These are phyloP conservation scores for Leersia perrieri DNA, from an alignment of 176 grass and related monocot genomes.

Conservation along the genomic window DNA sequence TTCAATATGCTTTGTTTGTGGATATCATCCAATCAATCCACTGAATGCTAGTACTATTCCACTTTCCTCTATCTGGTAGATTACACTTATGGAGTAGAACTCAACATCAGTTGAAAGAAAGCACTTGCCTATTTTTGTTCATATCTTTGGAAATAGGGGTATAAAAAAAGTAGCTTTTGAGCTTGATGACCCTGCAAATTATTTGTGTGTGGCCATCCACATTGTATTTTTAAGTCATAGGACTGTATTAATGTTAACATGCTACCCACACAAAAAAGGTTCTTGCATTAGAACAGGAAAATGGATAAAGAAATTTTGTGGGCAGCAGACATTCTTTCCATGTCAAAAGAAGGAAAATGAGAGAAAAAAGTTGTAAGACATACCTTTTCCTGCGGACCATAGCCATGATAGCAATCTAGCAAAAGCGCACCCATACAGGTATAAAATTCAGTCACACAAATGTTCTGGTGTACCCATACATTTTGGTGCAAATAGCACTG, in stretches of 20 bases:
- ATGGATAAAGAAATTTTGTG: not conserved
- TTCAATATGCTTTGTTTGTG: not conserved
- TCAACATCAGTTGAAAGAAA: not conserved
- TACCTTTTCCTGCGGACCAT: constrained; percentile 6
- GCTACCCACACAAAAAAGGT: constrained; percentile 14
- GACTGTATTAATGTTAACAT: not conserved
- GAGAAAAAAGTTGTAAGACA: not conserved
- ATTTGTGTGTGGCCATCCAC: not conserved
- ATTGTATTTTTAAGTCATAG: not conserved
- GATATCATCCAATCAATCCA: not conserved
- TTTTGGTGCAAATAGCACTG: not conserved
- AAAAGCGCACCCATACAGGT: not conserved
- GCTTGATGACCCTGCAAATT: not conserved
- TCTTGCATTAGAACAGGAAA: not conserved
- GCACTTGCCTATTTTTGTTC: not conserved
- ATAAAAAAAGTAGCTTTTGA: not conserved
- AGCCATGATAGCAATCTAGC: not conserved
- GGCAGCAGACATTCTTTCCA: constrained; percentile 21
- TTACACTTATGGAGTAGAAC: not conserved
- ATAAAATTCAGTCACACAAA: not conserved
- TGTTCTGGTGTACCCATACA: too few relatives aligned
- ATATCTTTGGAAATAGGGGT: not conserved
- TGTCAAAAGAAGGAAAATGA: constrained; percentile 23
- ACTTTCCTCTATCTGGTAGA: not conserved
- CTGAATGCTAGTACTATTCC: not conserved